phyloP scores from a whole-genome alignment of 2,329 filamentous ascomycete species.

The Aspergillus flavus region DNA sequence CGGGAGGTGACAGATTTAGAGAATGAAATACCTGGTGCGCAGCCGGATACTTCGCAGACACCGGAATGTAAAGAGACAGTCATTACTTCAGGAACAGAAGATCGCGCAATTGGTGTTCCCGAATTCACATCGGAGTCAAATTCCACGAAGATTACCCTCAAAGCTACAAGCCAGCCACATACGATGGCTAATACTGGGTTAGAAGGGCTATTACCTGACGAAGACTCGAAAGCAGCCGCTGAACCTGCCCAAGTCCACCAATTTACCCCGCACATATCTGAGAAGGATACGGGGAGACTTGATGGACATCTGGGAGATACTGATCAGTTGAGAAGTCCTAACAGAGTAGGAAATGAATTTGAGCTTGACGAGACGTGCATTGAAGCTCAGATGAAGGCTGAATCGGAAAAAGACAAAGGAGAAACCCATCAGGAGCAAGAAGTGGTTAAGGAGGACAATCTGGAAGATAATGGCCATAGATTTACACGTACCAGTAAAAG shows the following conservation, averaged over 20 bases:
- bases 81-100: background rate
- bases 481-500: background rate
- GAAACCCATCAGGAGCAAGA: slow-evolving; percentile 27
- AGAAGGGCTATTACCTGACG: background rate
- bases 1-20: slow-evolving; percentile 4
- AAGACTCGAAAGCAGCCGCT: background rate
- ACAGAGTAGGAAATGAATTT: background rate
- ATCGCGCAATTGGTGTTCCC: too few relatives aligned
- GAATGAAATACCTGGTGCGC: background rate
- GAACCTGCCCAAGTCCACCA: background rate
- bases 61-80: background rate
- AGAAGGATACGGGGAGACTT: too few relatives aligned
- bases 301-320: background rate
- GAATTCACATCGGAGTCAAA: background rate
- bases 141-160: background rate
- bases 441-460: slow-evolving; percentile 17
- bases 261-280: too few relatives aligned
- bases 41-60: background rate
- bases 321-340: background rate
- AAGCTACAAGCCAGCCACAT: background rate
- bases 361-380: background rate
- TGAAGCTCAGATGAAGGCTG: background rate
- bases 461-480: slow-evolving; percentile 7
- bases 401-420: slow-evolving; percentile 4
- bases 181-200: background rate